Evolutionary conservation across 352 stramenopile species (phyloP).

Genomic region (Blastocystis hominis): DNA sequence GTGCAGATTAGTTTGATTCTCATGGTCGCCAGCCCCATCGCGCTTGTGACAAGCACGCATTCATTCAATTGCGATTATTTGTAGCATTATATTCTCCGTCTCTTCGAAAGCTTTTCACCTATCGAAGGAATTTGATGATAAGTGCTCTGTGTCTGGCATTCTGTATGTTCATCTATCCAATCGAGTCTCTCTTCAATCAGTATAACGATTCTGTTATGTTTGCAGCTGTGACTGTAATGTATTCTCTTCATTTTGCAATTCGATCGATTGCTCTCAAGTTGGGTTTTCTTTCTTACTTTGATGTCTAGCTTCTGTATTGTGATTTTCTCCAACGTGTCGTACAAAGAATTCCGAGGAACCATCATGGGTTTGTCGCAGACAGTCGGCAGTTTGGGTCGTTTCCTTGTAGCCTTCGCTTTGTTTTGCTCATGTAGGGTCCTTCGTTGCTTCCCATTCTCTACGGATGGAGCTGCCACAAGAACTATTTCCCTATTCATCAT

Average conservation of each 20-base stretch:
- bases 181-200: slow-evolving; percentile 14
- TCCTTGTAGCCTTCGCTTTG: not conserved
- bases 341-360: not conserved
- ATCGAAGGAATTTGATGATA: not conserved
- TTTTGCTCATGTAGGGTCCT: not conserved
- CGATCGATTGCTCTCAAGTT: not conserved
- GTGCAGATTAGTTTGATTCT: not conserved
- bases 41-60: not conserved
- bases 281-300: not conserved
- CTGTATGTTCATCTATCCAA: not conserved
- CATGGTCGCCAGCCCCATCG: not conserved
- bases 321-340: not conserved
- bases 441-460: not conserved
- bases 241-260: not conserved
- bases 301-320: not conserved
- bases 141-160: not conserved
- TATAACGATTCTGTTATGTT: not conserved
- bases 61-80: not conserved
- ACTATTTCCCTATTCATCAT: not conserved
- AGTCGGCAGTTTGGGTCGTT: not conserved
- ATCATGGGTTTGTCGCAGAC: not conserved
- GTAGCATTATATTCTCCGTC: slow-evolving; percentile 12
- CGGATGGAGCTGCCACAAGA: not conserved
- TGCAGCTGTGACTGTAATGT: not conserved
- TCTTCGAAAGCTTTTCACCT: not conserved